These are phyloP conservation scores for Paramecium bursaria DNA, from an alignment of 73 alveolate species.

Conservation along the genomic window DNA sequence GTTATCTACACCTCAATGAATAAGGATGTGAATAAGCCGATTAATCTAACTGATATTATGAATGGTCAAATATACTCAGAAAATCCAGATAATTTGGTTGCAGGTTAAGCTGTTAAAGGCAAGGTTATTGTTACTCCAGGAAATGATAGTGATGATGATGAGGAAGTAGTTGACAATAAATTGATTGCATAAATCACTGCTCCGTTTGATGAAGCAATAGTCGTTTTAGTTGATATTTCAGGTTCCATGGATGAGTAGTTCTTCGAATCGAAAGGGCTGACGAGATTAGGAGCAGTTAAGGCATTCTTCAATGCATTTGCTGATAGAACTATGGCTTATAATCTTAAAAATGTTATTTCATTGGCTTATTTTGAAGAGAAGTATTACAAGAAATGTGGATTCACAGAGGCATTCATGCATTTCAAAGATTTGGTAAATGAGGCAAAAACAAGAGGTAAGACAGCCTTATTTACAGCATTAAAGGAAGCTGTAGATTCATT, in stretches of 20 bases:
- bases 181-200: constrained; percentile 14
- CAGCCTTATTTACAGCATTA: constrained; percentile 69
- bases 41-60: constrained; percentile 17
- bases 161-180: constrained; percentile 8
- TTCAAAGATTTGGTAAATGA: constrained; percentile 58
- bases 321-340: constrained; percentile 73
- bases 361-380: constrained; percentile 61
- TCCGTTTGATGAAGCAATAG: constrained; percentile 74
- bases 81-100: constrained; percentile 49
- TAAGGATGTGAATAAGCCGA: constrained; percentile 47
- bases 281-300: constrained; percentile 72
- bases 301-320: constrained; percentile 73
- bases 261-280: constrained; percentile 44
- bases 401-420: constrained; percentile 65
- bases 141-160: background rate
- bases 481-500: constrained; percentile 58
- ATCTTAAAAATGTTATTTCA: constrained; percentile 60
- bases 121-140: background rate
- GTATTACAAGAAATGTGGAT: constrained; percentile 57
- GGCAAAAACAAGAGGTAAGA: constrained; percentile 66
- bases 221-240: constrained; percentile 70
- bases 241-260: constrained; percentile 74
- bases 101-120: background rate
- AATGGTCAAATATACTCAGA: constrained; percentile 8
- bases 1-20: constrained; percentile 54